These are phyloP conservation scores for Citrus unshiu DNA, from an alignment of 345 rosid species.

Conservation along the genomic window DNA sequence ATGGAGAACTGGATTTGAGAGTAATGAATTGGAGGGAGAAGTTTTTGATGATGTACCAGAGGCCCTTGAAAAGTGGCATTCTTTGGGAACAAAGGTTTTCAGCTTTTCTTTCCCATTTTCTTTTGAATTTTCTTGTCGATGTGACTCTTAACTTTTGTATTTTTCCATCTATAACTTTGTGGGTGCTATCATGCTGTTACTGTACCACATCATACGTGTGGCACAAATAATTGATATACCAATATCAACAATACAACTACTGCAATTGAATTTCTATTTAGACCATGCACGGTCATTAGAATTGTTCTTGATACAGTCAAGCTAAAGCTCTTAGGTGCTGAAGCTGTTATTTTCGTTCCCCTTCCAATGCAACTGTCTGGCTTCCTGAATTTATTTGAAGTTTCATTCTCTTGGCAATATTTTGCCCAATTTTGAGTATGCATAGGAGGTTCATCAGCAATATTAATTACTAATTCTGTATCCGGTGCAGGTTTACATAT, in stretches of 20 bases:
- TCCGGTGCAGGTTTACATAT: conserved; percentile 71
- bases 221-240: too few species aligned
- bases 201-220: too few species aligned
- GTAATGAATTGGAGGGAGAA: conserved; percentile 48
- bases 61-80: conserved; percentile 51
- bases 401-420: too few species aligned
- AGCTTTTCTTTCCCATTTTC: too few species aligned
- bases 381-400: not conserved
- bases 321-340: not conserved
- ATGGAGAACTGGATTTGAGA: conserved; percentile 54
- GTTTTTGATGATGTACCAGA: conserved; percentile 56
- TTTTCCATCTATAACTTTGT: too few species aligned
- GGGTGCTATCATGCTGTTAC: too few species aligned
- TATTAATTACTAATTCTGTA: not conserved
- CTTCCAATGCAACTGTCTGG: not conserved
- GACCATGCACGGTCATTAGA: not conserved
- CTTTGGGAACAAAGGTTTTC: conserved; percentile 44
- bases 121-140: too few species aligned
- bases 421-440: too few species aligned
- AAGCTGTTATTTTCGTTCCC: too few species aligned
- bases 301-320: not conserved
- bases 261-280: too few species aligned
- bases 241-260: too few species aligned
- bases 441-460: not conserved
- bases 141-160: too few species aligned